Evolutionary conservation across 2,329 filamentous ascomycete genomes (phyloP), one percentile per base, ranked within the genome.

Genomic region (Magnaporthiopsis incrustans): DNA sequence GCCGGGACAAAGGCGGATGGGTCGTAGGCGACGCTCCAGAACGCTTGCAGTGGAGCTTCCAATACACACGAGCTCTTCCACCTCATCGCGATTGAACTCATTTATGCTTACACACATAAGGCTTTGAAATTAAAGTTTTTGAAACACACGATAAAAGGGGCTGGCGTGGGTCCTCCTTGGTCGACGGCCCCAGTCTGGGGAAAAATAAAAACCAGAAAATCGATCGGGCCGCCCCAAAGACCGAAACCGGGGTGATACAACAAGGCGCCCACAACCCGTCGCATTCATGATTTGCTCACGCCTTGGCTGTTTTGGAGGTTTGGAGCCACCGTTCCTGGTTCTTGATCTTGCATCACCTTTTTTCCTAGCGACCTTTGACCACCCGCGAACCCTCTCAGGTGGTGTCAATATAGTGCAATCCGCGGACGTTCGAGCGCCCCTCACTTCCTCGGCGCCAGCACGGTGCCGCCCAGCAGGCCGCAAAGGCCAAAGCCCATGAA

Each of bases 401-500:
- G 30, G 30, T 6, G 30, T 5, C 30, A 30, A 30, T 30, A 30
- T 30, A 30, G 30, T 30, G 30, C 30, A 30, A 30, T 30, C 30
- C 30, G 7, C 4, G 30, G 30, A 6, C 30, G 30, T 30, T 30
- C 30, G 35, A 12, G 8, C 33, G 33, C 8, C 2, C 44, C 44
- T 53, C n/a, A 53, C 44, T 53, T 53, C 18, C 8, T 53, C 22
- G 44, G 44, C 26, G 60, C 32, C 61, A 63, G 33, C n/a, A 63
- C 56, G n/a, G 56, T 32, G 25, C 61, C 61, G 11, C 61, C 61
- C 27, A 63, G 32, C 25, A 63, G 33, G 3, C 66, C 72, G 53
- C 66, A 68, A 3, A 58, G 63, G 22, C 70, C 68, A n/a, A 75
- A 70, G 1, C 59, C 66, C 2, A 65, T 60, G 65, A 79, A 78